Evolutionary conservation across 1,284 basidiomycete species (phyloP).

Genomic region (Phaffia rhodozyma): DNA sequence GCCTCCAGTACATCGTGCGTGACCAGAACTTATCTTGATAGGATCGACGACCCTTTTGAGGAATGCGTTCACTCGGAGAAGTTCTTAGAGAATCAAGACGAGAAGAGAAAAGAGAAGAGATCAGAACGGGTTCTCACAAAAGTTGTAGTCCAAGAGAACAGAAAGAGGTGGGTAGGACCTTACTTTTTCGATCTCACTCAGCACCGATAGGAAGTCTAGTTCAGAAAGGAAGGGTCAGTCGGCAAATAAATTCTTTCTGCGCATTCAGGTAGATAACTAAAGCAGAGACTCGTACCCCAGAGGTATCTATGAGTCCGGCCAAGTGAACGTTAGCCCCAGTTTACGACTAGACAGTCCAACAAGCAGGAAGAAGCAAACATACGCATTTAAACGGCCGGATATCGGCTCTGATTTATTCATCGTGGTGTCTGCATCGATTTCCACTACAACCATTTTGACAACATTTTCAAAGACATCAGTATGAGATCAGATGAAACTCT

Average conservation of each 20-base stretch:
- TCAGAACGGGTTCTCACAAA: too few relatives aligned
- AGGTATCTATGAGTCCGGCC: slow-evolving; percentile 1
- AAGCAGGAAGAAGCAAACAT: slow-evolving; percentile 43
- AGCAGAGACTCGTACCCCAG: slow-evolving; percentile 1
- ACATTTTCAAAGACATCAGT: too few relatives aligned
- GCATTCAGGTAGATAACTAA: slow-evolving; percentile 5
- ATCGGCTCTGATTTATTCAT: too few relatives aligned
- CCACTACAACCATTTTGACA: too few relatives aligned
- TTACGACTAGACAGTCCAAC: too few relatives aligned
- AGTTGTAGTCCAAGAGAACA: not conserved
- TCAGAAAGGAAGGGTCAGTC: slow-evolving; percentile 8
- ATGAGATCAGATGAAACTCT: slow-evolving; percentile 44
- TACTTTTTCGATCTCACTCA: slow-evolving; percentile 57
- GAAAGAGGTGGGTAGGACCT: not conserved
- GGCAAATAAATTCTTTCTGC: not conserved
- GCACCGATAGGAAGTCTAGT: slow-evolving; percentile 73
- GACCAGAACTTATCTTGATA: too few relatives aligned
- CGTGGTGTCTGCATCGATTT: too few relatives aligned
- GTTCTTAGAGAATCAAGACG: too few relatives aligned
- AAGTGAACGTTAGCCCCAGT: slow-evolving; percentile 1
- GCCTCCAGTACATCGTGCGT: too few relatives aligned
- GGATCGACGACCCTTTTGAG: too few relatives aligned
- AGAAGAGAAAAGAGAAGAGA: too few relatives aligned
- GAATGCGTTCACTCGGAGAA: too few relatives aligned
- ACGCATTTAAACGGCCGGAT: slow-evolving; percentile 49